phyloP scores from a whole-genome alignment of 371 early-diverging fungal genomes.

The Circinella minor region DNA sequence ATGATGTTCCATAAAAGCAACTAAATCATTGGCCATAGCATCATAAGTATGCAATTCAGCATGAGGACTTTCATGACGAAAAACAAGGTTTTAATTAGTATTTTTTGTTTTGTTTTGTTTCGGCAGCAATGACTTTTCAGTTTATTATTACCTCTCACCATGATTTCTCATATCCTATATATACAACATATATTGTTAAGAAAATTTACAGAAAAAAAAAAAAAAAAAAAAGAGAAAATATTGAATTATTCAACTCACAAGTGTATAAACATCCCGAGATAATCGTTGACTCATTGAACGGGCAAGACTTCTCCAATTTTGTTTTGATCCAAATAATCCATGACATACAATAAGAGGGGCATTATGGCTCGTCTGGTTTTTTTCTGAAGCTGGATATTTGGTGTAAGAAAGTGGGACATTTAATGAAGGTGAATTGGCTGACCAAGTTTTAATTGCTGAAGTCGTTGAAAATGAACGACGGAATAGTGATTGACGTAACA shows the following conservation, averaged over 20 bases:
- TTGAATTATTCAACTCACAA: slow-evolving; percentile 40
- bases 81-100: no score
- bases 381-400: slow-evolving; percentile 11
- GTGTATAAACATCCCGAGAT: slow-evolving; percentile 63
- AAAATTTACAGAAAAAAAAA: neutral
- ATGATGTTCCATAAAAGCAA: slow-evolving; percentile 63
- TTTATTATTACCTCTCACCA: slow-evolving; percentile 53
- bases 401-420: slow-evolving; percentile 13
- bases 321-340: slow-evolving; percentile 94
- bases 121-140: no score
- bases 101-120: no score
- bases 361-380: neutral
- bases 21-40: slow-evolving; percentile 82
- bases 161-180: slow-evolving; percentile 90
- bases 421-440: no score
- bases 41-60: slow-evolving; percentile 66
- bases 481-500: slow-evolving; percentile 2
- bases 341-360: slow-evolving; percentile 59
- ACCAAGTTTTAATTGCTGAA: neutral
- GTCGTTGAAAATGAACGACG: neutral
- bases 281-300: slow-evolving; percentile 70
- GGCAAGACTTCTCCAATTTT: slow-evolving; percentile 90
- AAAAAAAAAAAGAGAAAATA: neutral
- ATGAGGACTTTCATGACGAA: slow-evolving; percentile 68
- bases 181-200: neutral